Conservation (phyloP, 116 monocot species). For the Cymodocea nodosa region DNA sequence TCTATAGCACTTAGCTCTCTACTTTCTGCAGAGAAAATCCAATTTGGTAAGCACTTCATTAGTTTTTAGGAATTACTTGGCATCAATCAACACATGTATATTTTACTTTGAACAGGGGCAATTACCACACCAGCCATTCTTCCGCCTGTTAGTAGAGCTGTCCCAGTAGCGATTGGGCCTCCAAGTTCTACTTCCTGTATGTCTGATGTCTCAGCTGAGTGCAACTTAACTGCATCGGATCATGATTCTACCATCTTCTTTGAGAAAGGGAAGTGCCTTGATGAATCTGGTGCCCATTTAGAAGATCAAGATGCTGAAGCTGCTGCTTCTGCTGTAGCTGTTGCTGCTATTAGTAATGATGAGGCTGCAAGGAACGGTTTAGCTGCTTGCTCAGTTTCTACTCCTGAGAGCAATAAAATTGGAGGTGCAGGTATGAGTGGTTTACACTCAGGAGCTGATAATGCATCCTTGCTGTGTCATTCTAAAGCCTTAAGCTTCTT, state of each 20-base stretch:
- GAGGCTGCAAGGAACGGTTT: conserved; percentile 21
- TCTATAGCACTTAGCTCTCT: conserved; percentile 48
- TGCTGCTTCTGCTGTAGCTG: conserved; percentile 68
- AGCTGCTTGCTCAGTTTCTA: conserved; percentile 10
- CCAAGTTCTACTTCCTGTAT: conserved; percentile 18
- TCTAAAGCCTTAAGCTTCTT: not conserved
- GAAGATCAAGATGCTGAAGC: conserved; percentile 61
- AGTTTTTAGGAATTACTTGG: not conserved
- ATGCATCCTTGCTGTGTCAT: not conserved
- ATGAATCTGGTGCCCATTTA: conserved; percentile 29
- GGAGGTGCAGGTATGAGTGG: conserved; percentile 11
- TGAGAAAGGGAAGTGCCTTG: conserved; percentile 22
- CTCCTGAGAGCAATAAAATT: conserved; percentile 18
- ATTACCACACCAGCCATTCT: conserved; percentile 38
- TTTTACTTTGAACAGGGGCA: conserved; percentile 29
- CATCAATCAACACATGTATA: not conserved
- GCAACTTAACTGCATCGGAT: conserved; percentile 9
- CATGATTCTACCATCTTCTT: conserved; percentile 21
- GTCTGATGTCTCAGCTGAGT: conserved; percentile 14
- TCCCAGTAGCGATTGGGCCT: conserved; percentile 20
- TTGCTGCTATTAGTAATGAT: conserved; percentile 58
- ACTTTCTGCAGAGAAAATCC: conserved; percentile 78
- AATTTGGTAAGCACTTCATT: conserved; percentile 35
- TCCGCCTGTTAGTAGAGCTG: conserved; percentile 23
- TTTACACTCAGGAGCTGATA: conserved; percentile 20